Percentiles rank a stretch among this genome's conserved stretches.
Conservation (phyloP, 345 rosid species). For the Euclidium syriacum region DNA sequence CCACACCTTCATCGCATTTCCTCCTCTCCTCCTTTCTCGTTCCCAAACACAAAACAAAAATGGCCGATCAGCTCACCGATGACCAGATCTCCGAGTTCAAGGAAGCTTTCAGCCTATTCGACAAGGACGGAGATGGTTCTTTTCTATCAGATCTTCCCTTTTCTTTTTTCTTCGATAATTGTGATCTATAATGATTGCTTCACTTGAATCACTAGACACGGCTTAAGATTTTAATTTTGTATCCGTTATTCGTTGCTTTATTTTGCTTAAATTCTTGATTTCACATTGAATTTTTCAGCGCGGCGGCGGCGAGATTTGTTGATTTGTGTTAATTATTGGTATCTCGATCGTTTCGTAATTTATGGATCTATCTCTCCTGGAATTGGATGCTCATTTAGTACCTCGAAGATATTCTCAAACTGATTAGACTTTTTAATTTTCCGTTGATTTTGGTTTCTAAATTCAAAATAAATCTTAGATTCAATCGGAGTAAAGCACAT, state of each 20-base stretch:
- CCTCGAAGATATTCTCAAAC: background rate
- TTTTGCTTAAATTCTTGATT: background rate
- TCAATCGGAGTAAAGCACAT: background rate
- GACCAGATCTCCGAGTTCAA: conserved; percentile 46
- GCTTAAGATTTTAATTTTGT: background rate
- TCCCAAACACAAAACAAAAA: background rate
- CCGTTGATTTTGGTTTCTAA: background rate
- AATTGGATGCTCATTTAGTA: too few relatives aligned
- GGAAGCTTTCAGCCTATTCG: conserved; percentile 49
- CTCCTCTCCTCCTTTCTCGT: background rate
- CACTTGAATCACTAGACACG: background rate
- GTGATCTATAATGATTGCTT: background rate
- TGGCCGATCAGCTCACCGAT: conserved; percentile 50
- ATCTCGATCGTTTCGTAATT: background rate
- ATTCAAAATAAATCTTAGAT: background rate
- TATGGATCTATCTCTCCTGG: background rate
- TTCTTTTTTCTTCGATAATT: background rate
- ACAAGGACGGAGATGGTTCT: conserved; percentile 52
- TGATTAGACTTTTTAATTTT: background rate
- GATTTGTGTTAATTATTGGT: background rate
- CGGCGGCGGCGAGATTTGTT: background rate
- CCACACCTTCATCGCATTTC: background rate
- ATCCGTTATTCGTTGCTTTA: background rate
- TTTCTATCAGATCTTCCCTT: conserved; percentile 13
- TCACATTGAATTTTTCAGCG: too few relatives aligned